Evolutionary conservation across 768 basidiomycete species (phyloP).

Genomic region (Suillus luteus): DNA sequence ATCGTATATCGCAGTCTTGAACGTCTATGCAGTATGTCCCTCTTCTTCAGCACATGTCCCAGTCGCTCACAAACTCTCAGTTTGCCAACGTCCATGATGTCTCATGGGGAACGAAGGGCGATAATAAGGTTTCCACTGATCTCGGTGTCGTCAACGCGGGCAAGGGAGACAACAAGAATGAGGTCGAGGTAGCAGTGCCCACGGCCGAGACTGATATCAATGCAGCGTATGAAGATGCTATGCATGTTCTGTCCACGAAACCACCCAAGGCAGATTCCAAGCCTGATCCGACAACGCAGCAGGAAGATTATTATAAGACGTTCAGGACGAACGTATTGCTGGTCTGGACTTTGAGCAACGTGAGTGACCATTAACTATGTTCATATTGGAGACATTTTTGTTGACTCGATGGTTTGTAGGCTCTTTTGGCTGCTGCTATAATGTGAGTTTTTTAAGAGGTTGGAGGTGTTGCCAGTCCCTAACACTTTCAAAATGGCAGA

Average conservation of each 20-base stretch:
- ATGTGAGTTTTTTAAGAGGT: slow-evolving; percentile 47
- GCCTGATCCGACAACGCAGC: slow-evolving; percentile 58
- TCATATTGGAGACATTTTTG: not conserved
- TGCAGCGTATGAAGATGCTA: slow-evolving; percentile 88
- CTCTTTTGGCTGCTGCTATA: slow-evolving; percentile 72
- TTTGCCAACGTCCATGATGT: slow-evolving; percentile 91
- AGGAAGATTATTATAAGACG: slow-evolving; percentile 86
- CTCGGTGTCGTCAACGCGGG: slow-evolving; percentile 77
- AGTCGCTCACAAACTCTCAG: slow-evolving; percentile 34
- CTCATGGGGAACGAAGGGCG: slow-evolving; percentile 96
- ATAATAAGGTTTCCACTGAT: slow-evolving; percentile 82
- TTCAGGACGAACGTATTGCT: slow-evolving; percentile 91
- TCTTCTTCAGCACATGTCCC: not conserved
- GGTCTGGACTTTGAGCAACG: slow-evolving; percentile 88
- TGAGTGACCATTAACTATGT: slow-evolving; percentile 38
- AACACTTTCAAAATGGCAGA: slow-evolving; percentile 8
- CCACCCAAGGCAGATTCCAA: slow-evolving; percentile 70
- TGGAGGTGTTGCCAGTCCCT: slow-evolving; percentile 7
- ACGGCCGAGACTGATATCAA: slow-evolving; percentile 89
- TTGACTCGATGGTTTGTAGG: slow-evolving; percentile 40
- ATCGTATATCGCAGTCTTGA: slow-evolving; percentile 90
- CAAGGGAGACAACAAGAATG: slow-evolving; percentile 62
- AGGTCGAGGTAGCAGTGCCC: slow-evolving; percentile 86
- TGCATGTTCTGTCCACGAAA: slow-evolving; percentile 77
- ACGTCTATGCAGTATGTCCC: slow-evolving; percentile 73